Base-by-base conservation (phyloP, 257 asterid genomes). In the Capsicum baccatum region DNA sequence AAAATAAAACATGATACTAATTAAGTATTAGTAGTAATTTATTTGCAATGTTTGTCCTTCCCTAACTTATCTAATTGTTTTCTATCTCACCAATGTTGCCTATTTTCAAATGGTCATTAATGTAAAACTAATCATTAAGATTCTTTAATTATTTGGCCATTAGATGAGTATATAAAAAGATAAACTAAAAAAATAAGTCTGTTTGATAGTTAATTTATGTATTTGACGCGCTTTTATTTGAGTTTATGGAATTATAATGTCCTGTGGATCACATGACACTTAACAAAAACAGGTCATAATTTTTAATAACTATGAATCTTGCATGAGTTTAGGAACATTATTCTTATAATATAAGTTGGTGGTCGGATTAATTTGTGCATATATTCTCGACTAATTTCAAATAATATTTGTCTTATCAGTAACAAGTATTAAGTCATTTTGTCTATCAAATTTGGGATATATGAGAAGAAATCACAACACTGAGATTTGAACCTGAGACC, bases 51-150 rank as follows among this genome's bases (percentile, higher is more conserved):
- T 35, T 52, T 5, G 0, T 17, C 67, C 56, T 62, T 6, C 44
- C n/a, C 44, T 21, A 50, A 47, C 11, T 66, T 64, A 15, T 48
- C 63, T 64, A 54, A 50, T 74, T 50, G 33, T 13, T 13, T 74
- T 12, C 58, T 2, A 26, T 26, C n/a, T 52, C 42, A 55, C 79
- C 10, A 83, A 10, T 48, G 5, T 33, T 59, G n/a, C 37, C 55
- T 21, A 58, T 58, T 71, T 71, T 48, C 35, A 73, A 12, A 8
- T 52, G 26, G 48, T 26, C 63, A 76, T 8, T 76, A 8, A 63
- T 54, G 63, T 76, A 76, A 76, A 76, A 26, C 81, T 26, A 76
- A 76, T 76, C 81, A 76, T 76, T 76, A 76, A 76, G 81, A 76
- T 76, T 76, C 81, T 54, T 26, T 76, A 76, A 52, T 76, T 76